A percentile compares a stretch with the other conserved stretches of the same genome.
These are phyloP conservation scores for Pulveroboletus sp. DNA, from an alignment of 768 basidiomycete species.

Conservation along the genomic window DNA sequence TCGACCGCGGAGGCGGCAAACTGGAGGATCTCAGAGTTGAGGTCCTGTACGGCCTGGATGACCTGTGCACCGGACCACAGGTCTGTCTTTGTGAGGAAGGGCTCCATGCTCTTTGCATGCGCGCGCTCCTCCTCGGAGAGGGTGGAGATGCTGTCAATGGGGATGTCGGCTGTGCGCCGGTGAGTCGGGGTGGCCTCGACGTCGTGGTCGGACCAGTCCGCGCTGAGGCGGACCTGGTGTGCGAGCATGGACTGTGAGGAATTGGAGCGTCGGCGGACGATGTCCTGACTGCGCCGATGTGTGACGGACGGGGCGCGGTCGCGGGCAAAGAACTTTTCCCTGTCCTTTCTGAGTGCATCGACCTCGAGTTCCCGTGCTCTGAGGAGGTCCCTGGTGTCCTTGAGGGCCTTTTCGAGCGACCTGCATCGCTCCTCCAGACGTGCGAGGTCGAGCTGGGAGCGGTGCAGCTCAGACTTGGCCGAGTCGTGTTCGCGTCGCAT, in stretches of 20 bases:
- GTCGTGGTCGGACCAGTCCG: conserved; percentile 32
- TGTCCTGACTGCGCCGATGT: conserved; percentile 29
- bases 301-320: conserved; percentile 19
- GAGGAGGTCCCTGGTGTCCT: conserved; percentile 61
- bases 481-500: conserved; percentile 56
- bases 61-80: conserved; percentile 75
- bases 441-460: conserved; percentile 50
- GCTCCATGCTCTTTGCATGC: conserved; percentile 55
- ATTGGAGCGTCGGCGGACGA: conserved; percentile 27
- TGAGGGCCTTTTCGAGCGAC: conserved; percentile 59
- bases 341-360: conserved; percentile 46
- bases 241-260: conserved; percentile 29
- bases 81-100: conserved; percentile 73
- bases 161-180: conserved; percentile 12
- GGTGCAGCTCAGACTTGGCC: conserved; percentile 53
- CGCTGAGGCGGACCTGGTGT: conserved; percentile 30
- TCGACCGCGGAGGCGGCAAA: conserved; percentile 76
- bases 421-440: conserved; percentile 62
- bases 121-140: conserved; percentile 54
- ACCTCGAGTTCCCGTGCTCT: conserved; percentile 58
- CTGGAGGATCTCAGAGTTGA: conserved; percentile 80
- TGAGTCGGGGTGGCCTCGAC: conserved; percentile 14
- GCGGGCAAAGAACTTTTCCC: conserved; percentile 29
- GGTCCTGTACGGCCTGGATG: conserved; percentile 74
- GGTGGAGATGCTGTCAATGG: conserved; percentile 28